Conservation (phyloP, 2,329 filamentous ascomycete genomes). For the Exophiala alcalophila region DNA sequence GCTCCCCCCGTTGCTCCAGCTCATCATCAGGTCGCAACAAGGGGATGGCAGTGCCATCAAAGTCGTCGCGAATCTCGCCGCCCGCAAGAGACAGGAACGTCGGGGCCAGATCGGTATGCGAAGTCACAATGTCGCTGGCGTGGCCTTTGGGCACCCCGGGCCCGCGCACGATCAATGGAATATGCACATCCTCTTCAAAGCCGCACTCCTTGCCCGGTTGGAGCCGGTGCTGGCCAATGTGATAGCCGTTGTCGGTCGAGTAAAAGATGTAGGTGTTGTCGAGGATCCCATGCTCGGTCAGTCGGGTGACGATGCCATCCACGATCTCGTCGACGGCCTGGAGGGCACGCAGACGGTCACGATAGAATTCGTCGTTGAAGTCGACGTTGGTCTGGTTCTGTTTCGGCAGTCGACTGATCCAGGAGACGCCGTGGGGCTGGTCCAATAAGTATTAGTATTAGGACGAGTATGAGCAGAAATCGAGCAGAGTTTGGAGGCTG, state of each 20-base stretch:
- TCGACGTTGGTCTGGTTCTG: slow-evolving; percentile 49
- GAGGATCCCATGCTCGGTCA: slow-evolving; percentile 44
- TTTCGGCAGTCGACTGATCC: slow-evolving; percentile 44
- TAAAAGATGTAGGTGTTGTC: slow-evolving; percentile 61
- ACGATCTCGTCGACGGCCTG: slow-evolving; percentile 57
- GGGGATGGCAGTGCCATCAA: slow-evolving; percentile 57
- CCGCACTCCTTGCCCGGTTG: slow-evolving; percentile 58
- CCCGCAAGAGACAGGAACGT: slow-evolving; percentile 49
- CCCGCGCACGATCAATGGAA: slow-evolving; percentile 59
- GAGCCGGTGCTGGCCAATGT: slow-evolving; percentile 59
- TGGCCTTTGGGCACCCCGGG: slow-evolving; percentile 51
- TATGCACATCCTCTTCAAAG: slow-evolving; percentile 59
- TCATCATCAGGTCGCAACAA: slow-evolving; percentile 30
- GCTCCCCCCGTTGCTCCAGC: slow-evolving; percentile 44
- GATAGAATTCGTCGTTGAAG: slow-evolving; percentile 54
- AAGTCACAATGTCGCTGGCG: slow-evolving; percentile 50
- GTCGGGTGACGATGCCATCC: slow-evolving; percentile 42
- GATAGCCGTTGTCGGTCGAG: slow-evolving; percentile 60
- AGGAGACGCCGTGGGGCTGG: slow-evolving; percentile 45
- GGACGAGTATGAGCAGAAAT: neutral
- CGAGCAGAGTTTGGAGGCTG: too few relatives aligned
- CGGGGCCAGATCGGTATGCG: slow-evolving; percentile 63
- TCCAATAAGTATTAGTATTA: slow-evolving; percentile 3
- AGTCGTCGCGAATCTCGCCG: slow-evolving; percentile 43
- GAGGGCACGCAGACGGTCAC: slow-evolving; percentile 48